Conservation (phyloP, 805 yeast species). For the Starmerella lactis-condensi region DNA sequence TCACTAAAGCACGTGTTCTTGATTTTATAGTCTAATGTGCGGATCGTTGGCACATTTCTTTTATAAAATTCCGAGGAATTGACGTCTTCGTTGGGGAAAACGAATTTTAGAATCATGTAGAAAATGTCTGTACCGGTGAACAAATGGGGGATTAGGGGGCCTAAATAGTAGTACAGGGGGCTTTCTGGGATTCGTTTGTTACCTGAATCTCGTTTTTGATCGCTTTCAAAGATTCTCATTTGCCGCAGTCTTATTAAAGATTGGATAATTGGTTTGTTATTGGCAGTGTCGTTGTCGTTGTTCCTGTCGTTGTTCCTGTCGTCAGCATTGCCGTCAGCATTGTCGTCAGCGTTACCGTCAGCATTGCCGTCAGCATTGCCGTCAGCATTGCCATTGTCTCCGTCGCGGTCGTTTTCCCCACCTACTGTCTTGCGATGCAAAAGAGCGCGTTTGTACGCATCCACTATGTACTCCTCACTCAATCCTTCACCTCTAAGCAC, state of each 20-base stretch:
- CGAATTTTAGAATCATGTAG: constrained; percentile 1
- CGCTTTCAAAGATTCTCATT: constrained; percentile 1
- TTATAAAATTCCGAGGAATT: neutral
- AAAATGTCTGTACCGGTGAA: neutral
- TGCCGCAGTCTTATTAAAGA: neutral
- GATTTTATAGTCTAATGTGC: neutral
- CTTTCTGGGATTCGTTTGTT: too few species aligned
- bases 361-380: too few species aligned
- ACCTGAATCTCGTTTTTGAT: too few species aligned
- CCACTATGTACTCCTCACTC: neutral
- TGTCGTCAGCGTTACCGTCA: too few species aligned
- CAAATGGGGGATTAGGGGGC: constrained; percentile 3
- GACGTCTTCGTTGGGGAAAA: constrained; percentile 1
- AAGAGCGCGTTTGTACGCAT: neutral
- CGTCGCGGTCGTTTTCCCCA: neutral
- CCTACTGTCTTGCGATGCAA: neutral
- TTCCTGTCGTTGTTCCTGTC: too few species aligned
- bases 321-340: too few species aligned
- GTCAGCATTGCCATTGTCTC: neutral
- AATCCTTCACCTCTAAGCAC: constrained; percentile 4
- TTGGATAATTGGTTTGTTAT: too few species aligned
- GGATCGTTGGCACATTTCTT: neutral
- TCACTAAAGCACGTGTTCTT: constrained; percentile 6
- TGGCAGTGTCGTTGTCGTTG: too few species aligned
- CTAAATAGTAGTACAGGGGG: constrained; percentile 6